These are phyloP conservation scores for Cajanus cajan DNA, from an alignment of 306 rosid genomes.

Conservation along the genomic window DNA sequence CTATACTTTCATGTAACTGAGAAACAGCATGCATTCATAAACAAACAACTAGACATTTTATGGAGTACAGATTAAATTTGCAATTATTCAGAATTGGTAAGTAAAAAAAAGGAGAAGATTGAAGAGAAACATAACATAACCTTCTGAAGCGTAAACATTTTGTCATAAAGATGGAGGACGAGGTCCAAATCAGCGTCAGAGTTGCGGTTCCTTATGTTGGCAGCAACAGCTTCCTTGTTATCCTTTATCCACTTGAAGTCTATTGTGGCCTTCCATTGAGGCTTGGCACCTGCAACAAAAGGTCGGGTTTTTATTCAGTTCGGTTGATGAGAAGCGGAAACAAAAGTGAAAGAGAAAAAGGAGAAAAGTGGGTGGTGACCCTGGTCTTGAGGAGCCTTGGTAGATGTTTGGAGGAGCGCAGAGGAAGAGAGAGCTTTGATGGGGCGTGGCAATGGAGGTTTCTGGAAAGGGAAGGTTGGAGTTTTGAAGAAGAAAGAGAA, in stretches of 20 bases:
- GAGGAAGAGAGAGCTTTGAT: constrained; percentile 52
- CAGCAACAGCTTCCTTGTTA: constrained; percentile 74
- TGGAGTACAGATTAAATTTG: neutral
- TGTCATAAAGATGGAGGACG: constrained; percentile 72
- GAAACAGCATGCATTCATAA: neutral
- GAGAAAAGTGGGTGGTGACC: constrained; percentile 34
- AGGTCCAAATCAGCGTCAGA: constrained; percentile 79
- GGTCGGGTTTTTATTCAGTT: neutral
- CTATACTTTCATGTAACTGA: neutral
- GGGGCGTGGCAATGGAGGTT: constrained; percentile 32
- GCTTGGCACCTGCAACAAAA: constrained; percentile 47
- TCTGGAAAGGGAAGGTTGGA: constrained; percentile 28
- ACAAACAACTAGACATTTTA: neutral
- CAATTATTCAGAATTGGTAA: neutral
- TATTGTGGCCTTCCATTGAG: constrained; percentile 86
- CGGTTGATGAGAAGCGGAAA: neutral
- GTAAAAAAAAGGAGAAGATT: neutral
- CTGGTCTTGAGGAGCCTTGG: constrained; percentile 38
- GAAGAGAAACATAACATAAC: constrained; percentile 51
- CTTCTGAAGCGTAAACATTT: constrained; percentile 77
- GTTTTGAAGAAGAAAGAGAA: constrained; percentile 34
- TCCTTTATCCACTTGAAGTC: constrained; percentile 97
- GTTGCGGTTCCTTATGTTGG: constrained; percentile 67
- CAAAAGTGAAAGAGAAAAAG: neutral
- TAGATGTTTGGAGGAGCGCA: constrained; percentile 44